These are phyloP conservation scores for Leptographium lundbergii DNA, from an alignment of 2,329 filamentous ascomycete genomes.

Conservation along the genomic window DNA sequence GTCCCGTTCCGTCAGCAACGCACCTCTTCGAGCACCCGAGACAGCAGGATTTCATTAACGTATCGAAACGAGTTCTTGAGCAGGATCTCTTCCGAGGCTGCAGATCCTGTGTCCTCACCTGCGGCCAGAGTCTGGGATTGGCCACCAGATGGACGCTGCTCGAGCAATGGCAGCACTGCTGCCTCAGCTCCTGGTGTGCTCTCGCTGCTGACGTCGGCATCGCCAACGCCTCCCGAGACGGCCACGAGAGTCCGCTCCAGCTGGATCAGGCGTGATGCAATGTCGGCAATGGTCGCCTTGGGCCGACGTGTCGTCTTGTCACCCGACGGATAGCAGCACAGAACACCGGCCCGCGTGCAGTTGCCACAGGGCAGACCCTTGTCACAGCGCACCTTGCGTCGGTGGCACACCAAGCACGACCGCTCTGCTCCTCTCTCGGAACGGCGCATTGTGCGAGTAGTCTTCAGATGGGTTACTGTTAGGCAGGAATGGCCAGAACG, in stretches of 20 bases:
- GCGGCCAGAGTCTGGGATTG: neutral
- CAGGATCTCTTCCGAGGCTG: constrained; percentile 7
- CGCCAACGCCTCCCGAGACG: constrained; percentile 7
- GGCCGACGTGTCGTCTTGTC: constrained; percentile 9
- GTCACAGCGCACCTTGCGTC: constrained; percentile 16
- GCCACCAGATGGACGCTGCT: neutral
- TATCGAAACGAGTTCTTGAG: constrained; percentile 11
- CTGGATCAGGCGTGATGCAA: constrained; percentile 13
- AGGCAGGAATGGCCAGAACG: too few relatives aligned
- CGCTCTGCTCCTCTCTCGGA: constrained; percentile 4
- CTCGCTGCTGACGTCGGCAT: neutral
- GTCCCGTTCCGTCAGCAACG: too few relatives aligned
- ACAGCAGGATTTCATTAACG: constrained; percentile 15
- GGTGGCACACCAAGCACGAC: constrained; percentile 16
- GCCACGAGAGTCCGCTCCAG: constrained; percentile 15
- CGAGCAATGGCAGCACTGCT: neutral
- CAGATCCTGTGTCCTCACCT: constrained; percentile 1
- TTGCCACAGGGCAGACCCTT: constrained; percentile 14
- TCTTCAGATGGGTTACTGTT: too few relatives aligned
- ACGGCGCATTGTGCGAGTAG: too few relatives aligned
- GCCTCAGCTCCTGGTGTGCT: too few relatives aligned
- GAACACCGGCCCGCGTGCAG: constrained; percentile 12
- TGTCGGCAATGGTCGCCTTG: constrained; percentile 14
- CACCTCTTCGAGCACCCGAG: constrained; percentile 12
- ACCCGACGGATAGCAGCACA: constrained; percentile 14